Base-by-base conservation (phyloP, 306 rosid species). In the Rubus parviflorus region DNA sequence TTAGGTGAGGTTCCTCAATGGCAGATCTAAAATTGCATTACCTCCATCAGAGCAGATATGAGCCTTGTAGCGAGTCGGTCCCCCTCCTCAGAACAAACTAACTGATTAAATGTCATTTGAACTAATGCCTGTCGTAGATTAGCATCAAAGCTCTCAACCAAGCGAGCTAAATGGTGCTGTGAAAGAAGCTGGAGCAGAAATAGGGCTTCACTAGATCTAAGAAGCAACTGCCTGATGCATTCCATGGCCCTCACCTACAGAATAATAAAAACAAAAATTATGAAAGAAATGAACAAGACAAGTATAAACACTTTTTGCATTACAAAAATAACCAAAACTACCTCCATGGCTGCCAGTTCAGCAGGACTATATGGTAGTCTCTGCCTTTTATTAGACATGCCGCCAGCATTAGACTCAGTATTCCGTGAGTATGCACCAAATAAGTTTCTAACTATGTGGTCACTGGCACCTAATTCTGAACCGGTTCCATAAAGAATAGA, bases 341-440 rank as follows among this genome's bases (percentile, higher is more conserved):
- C 99, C 97, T 95, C 99, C 97, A 95, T 88, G 84, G 99, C 99
- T 78, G 99, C 97, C 85, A 95, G 86, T 78, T 95, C 99, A 47
- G 97, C 97, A 30, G 99, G 96, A 87, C 93, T 90, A 76, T 90
- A 92, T 3, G 97, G 99, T 80, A 95, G 82, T 81, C 97, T 86
- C 81, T 87, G 97, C 85, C 97, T 92, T 82, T 95, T 95, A 85
- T 86, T 92, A 78, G 96, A 64, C 25, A 86, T 65, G 74, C 88
- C 90, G 72, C 87, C 83, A 60, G 92, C 93, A 86, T 81, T 87
- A 78, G 96, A 84, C 77, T 90, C 97, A 77, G 85, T 71, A 81
- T 77, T 88, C 70, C 93, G 86, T 35, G 97, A 85, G 84, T 95
- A 82, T 4, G 97, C 81, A 85, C 97, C 92, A 70, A 95, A 95